Evolutionary conservation across 1,284 basidiomycete species (phyloP).

Genomic region (Peniophora sp.): DNA sequence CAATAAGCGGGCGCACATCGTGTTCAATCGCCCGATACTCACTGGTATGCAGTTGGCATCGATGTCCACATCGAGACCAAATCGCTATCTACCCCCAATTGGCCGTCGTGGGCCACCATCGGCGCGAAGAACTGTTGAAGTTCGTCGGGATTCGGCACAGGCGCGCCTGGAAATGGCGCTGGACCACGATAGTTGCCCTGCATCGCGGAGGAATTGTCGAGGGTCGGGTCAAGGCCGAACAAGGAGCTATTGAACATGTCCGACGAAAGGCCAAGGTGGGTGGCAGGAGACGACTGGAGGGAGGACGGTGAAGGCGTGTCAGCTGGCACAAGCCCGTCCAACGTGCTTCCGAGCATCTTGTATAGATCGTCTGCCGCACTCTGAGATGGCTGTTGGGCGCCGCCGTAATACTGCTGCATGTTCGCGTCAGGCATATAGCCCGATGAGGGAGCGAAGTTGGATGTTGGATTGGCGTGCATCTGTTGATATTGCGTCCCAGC

Average conservation of each 20-base stretch:
- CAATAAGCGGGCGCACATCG: not conserved
- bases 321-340: not conserved
- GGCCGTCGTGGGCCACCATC: conserved; percentile 8
- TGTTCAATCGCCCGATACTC: conserved; percentile 17
- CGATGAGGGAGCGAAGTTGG: not conserved
- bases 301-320: not conserved
- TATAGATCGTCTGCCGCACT: not conserved
- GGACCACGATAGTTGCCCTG: no score
- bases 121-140: conserved; percentile 7
- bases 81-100: conserved; percentile 29
- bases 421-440: not conserved
- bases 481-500: no score
- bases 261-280: not conserved
- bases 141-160: conserved; percentile 5
- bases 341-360: not conserved
- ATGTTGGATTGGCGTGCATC: not conserved
- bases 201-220: no score
- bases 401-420: not conserved
- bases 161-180: not conserved
- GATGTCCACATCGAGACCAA: conserved; percentile 54
- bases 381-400: not conserved
- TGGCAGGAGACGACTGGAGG: not conserved
- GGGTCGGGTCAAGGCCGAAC: no score
- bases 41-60: conserved; percentile 49
- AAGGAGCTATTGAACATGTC: not conserved